Evolutionary conservation across 768 basidiomycete genomes (phyloP), one percentile per base, ranked within the genome.

Genomic region (Lepiota venenata): DNA sequence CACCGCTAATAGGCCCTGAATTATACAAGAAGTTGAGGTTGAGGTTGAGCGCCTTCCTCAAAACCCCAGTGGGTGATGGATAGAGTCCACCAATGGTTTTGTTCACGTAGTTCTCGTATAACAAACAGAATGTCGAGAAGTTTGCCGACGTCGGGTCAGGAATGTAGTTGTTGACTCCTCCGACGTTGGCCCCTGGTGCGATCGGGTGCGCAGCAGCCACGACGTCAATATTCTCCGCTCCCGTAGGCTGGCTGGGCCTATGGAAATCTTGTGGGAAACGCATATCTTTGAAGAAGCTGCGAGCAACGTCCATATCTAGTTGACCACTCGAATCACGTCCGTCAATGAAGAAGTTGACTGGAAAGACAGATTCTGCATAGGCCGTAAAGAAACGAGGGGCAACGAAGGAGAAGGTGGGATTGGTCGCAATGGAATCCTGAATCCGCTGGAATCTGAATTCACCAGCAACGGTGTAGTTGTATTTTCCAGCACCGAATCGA

Each of bases 301-400:
- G 59, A 14, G 63, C 63, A 37, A 50, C 43, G 25, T 39, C 37
- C 29, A 60, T 27, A 18, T 59, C 50, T 16, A 56, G 32, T 37
- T 58, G 55, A 7, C 46, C 47, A 35, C 56, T 48, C 15, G 10
- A 27, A 39, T 44, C 42, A 15, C 63, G 57, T 14, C 61, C 59
- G 27, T 64, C 63, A 10, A 60, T 52, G 42, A 64, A 64, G 49
- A 64, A 59, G 35, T 41, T 38, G 50, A 48, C 11, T 6, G 62
- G 62, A 46, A 61, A 61, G 11, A 51, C 55, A 15, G 60, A 50
- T 50, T 63, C 62, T 15, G 60, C 62, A 42, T 49, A 63, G 14
- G 56, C 62, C 22, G 62, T 61, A 29, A 58, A 59, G 42, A 53
- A 61, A n/a, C 62, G 58, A 35, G 58, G 62, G 14, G 60, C 52